Evolutionary conservation across 2,329 filamentous ascomycete species (phyloP).

Genomic region (Pseudocercospora ulei): DNA sequence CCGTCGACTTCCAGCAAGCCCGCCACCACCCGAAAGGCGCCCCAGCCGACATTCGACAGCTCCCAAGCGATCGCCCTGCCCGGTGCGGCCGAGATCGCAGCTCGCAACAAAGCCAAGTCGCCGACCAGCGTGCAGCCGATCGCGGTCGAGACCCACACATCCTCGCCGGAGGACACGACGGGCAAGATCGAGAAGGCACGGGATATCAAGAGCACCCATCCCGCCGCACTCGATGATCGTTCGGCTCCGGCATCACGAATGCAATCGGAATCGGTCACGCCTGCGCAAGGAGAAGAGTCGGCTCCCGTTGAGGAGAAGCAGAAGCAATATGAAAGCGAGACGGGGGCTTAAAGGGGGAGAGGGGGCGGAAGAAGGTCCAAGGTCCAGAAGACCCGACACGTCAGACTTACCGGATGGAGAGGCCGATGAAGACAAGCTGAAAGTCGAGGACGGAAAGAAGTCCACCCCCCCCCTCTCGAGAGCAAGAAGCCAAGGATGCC

Average conservation of each 20-base stretch:
- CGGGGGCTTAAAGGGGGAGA: slow-evolving; percentile 12
- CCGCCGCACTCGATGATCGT: slow-evolving; percentile 21
- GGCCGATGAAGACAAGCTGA: slow-evolving; percentile 12
- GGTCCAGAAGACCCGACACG: slow-evolving; percentile 20
- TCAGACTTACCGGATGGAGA: too few relatives aligned
- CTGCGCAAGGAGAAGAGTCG: slow-evolving; percentile 20
- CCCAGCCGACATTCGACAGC: slow-evolving; percentile 18
- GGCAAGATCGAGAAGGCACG: slow-evolving; percentile 23
- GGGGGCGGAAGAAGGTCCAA: slow-evolving; percentile 19
- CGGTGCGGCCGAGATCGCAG: slow-evolving; percentile 32
- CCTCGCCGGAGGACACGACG: slow-evolving; percentile 26
- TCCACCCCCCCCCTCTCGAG: too few relatives aligned
- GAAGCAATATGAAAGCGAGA: slow-evolving; percentile 16
- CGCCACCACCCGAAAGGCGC: slow-evolving; percentile 19
- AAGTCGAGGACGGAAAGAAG: slow-evolving; percentile 17
- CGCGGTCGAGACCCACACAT: slow-evolving; percentile 26
- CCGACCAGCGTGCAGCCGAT: slow-evolving; percentile 13
- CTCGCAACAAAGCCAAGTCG: slow-evolving; percentile 11
- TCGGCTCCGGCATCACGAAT: slow-evolving; percentile 25
- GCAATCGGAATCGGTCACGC: slow-evolving; percentile 32
- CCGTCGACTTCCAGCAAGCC: slow-evolving; percentile 7
- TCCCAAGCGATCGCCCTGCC: slow-evolving; percentile 27
- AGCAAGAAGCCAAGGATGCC: too few relatives aligned
- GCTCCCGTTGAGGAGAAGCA: slow-evolving; percentile 8
- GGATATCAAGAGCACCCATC: slow-evolving; percentile 12